Base-by-base conservation (phyloP, 1,284 basidiomycete species). In the Termitomyces sp. region DNA sequence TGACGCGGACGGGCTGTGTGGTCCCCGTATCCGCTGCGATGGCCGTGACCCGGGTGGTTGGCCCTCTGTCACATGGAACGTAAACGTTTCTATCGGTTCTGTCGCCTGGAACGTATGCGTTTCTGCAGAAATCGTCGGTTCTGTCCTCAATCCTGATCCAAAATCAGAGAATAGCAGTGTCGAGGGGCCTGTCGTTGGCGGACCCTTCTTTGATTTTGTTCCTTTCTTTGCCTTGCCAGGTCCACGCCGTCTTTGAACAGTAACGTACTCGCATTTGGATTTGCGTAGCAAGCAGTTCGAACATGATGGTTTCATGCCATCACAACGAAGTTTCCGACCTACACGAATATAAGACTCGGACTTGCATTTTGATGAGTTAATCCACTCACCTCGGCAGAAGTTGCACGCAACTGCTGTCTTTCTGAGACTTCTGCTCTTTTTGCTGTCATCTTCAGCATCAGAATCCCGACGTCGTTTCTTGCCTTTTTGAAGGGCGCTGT, bases 311-410 rank as follows among this genome's bases (percentile, higher is more conserved):
- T 73, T 75, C 5, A 67, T 71, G 3, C 86, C 87, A 63, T 86
- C 82, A 69, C 87, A 90, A 15, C 80, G 77, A 58, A 89, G 76
- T 67, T 90, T 90, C 53, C 88, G 81, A 50, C 75, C 86, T 90
- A 64, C 44, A 24, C 58, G 45, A 51, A 56, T 46, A 60, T 60
- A 43, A 36, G 47, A 44, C 17, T 31, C 30, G n/a, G 28, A 49
- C 24, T 30, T 24, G 50, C 53, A 38, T 55, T 58, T 40, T 19
- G 48, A 55, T 40, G 12, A 10, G 34, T 39, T 58, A 44, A 33
- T 21, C 42, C 64, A 58, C 82, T 74, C 67, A 84, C 86, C 75
- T 77, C 86, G 76, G 71, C 86, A 89, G 67, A 86, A 87, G 68
- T 84, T 72, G 71, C 86, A 89, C 54, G 86, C 86, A 33, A 84